Evolutionary conservation across 2,329 filamentous ascomycete genomes (phyloP), one percentile per base, ranked within the genome.

Genomic region (Aspergillus aculeatus): DNA sequence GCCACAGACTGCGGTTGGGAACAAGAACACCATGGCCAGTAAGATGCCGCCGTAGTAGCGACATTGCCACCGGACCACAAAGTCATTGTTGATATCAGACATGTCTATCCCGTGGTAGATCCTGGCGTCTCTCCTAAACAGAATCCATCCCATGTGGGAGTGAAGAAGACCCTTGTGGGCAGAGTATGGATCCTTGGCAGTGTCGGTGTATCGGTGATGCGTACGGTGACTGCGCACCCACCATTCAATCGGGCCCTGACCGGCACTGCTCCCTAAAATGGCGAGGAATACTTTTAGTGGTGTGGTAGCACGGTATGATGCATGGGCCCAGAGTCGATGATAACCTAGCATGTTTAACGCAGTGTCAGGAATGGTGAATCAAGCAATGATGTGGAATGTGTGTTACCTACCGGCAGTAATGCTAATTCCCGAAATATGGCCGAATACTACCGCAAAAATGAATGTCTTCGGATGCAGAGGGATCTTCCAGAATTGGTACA

Each of bases 181-280:
- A 21, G 89, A 92, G 81, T 95, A 94, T 50, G 91, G 91, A 67
- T 94, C 91, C 81, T 93, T 92, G 44, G 92, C 89, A 70, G 91
- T 95, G 74, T 95, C 91, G 78, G 91, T 94, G 76, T 93, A 94
- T 69, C 91, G 85, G 82, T 95, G 91, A 75, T 95, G 91, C 67
- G 90, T 89, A 66, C 91, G 88, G 79, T 95, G 91, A 71, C 88
- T 90, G 69, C 89, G 86, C 47, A 89, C 86, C 91, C 91, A 95
- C 89, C 89, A 94, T 76, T 90, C 83, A 73, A 92, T 89, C 90
- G 62, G 94, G 11, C 32, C 32, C 14, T 35, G 32, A 10, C 11
- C 32, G 32, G 32, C 14, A 35, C 32, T 35, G 11, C 11, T 10
- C 2, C 11, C 32, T 12, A 16, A 5, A 16, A 35, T 12, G 12